phyloP scores from a whole-genome alignment of 2,329 filamentous ascomycete species.

The Fonsecaea erecta region DNA sequence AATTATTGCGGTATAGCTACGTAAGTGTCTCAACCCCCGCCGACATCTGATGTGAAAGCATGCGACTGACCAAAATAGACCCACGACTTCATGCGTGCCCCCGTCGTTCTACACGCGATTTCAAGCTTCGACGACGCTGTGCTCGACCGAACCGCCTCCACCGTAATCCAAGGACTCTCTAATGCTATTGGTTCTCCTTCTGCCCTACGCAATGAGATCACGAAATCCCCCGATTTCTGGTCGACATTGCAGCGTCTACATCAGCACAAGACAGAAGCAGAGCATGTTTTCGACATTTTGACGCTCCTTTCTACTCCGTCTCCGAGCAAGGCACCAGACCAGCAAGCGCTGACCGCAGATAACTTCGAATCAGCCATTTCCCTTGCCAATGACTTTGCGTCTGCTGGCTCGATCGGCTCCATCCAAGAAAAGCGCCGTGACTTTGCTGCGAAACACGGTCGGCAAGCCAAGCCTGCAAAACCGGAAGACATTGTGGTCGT shows the following conservation, averaged over 20 bases:
- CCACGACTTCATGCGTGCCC: constrained; percentile 87
- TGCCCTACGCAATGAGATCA: constrained; percentile 85
- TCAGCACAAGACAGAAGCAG: constrained; percentile 69
- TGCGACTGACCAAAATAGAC: constrained; percentile 60
- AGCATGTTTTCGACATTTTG: constrained; percentile 83
- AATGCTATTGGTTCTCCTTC: constrained; percentile 78
- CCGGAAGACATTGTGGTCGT: constrained; percentile 72
- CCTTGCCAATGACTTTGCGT: constrained; percentile 87
- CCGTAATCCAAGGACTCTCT: constrained; percentile 77
- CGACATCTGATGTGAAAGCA: not conserved
- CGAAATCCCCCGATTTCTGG: constrained; percentile 98
- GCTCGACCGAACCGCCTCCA: constrained; percentile 73
- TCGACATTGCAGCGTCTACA: constrained; percentile 79
- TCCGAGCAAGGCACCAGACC: constrained; percentile 47
- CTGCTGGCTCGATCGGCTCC: constrained; percentile 68
- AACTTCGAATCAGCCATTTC: constrained; percentile 90
- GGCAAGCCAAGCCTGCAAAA: constrained; percentile 34
- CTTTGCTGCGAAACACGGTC: constrained; percentile 35
- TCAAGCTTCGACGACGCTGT: constrained; percentile 81
- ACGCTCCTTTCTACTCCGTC: constrained; percentile 70
- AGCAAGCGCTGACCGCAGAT: constrained; percentile 85
- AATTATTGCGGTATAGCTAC: constrained; percentile 80
- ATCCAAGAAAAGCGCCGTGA: constrained; percentile 38
- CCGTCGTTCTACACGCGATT: constrained; percentile 87
- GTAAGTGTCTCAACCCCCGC: constrained; percentile 57